Conservation (phyloP, 192 early-diverging fungal species). For the Podila verticillata region DNA sequence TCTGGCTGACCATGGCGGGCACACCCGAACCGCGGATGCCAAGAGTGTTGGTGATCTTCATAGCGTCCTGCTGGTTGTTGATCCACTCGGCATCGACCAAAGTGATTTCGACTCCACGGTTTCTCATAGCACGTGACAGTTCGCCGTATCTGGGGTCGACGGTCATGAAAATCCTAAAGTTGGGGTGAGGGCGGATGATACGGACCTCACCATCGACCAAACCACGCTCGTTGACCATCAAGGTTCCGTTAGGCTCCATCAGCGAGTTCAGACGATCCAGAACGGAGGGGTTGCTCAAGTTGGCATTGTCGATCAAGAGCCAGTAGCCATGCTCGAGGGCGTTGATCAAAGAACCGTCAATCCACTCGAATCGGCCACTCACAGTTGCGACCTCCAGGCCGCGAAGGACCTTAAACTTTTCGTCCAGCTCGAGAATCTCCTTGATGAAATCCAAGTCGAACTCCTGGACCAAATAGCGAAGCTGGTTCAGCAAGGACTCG, state of each 20-base stretch:
- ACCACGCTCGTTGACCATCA: conserved; percentile 93
- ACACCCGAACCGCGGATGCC: conserved; percentile 56
- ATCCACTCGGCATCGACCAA: conserved; percentile 65
- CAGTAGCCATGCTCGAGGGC: conserved; percentile 92
- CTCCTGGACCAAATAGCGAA: conserved; percentile 46
- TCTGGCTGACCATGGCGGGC: conserved; percentile 47
- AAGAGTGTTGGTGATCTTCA: conserved; percentile 58
- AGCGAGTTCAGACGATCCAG: conserved; percentile 95
- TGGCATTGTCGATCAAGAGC: conserved; percentile 96
- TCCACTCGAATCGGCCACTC: conserved; percentile 95
- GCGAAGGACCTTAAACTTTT: conserved; percentile 52
- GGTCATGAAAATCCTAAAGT: conserved; percentile 97
- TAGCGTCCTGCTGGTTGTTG: conserved; percentile 56
- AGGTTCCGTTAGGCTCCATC: conserved; percentile 86
- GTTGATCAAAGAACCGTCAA: conserved; percentile 92
- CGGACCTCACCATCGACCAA: conserved; percentile 81
- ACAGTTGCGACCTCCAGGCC: conserved; percentile 59
- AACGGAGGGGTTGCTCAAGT: conserved; percentile 93
- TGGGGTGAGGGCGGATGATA: conserved; percentile 82
- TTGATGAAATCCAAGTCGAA: conserved; percentile 36
- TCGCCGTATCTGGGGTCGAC: conserved; percentile 94
- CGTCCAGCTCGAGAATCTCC: conserved; percentile 28
- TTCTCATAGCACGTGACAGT: conserved; percentile 96
- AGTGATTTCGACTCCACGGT: conserved; percentile 94
- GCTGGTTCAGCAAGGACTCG: conserved; percentile 33